These are phyloP conservation scores for Salicornia ramosissima DNA, from an alignment of 148 eudicot species.

Conservation along the genomic window DNA sequence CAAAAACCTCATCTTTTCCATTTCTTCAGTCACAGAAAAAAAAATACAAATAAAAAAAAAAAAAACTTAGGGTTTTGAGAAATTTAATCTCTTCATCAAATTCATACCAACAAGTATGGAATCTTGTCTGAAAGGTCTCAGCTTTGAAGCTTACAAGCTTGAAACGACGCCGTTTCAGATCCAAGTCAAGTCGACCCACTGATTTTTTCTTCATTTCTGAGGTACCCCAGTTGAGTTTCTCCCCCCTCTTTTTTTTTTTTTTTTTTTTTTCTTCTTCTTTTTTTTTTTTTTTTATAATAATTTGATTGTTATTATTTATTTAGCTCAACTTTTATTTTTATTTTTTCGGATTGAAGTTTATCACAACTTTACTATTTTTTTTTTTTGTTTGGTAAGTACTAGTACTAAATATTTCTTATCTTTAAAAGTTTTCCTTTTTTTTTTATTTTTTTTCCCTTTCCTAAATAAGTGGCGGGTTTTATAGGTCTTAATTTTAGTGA, in stretches of 20 bases:
- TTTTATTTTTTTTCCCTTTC: conserved; percentile 3
- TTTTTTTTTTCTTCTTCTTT: not conserved
- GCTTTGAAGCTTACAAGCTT: conserved; percentile 5
- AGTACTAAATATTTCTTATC: not conserved
- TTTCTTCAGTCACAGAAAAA: conserved; percentile 5
- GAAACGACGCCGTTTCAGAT: conserved; percentile 32
- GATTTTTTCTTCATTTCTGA: conserved; percentile 13
- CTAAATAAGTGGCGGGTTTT: not conserved
- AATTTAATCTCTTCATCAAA: conserved; percentile 7
- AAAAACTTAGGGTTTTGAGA: conserved; percentile 21
- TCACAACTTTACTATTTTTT: conserved; percentile 16
- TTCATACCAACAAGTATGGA: conserved; percentile 1
- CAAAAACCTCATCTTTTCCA: conserved; percentile 22
- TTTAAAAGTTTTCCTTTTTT: not conserved
- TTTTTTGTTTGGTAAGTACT: conserved; percentile 10
- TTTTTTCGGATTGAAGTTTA: conserved; percentile 17
- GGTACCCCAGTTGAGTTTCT: conserved; percentile 20
- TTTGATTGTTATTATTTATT: not conserved
- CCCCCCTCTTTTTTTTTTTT: not conserved
- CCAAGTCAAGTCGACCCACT: conserved; percentile 16
- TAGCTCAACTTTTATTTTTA: not conserved
- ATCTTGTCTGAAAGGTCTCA: conserved; percentile 6
- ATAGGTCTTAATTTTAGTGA: conserved; percentile 4
- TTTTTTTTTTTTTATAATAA: not conserved
- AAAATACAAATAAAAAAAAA: conserved; percentile 1